Base-by-base conservation (phyloP, 1,139 yeast species). In the Diutina rugosa region DNA sequence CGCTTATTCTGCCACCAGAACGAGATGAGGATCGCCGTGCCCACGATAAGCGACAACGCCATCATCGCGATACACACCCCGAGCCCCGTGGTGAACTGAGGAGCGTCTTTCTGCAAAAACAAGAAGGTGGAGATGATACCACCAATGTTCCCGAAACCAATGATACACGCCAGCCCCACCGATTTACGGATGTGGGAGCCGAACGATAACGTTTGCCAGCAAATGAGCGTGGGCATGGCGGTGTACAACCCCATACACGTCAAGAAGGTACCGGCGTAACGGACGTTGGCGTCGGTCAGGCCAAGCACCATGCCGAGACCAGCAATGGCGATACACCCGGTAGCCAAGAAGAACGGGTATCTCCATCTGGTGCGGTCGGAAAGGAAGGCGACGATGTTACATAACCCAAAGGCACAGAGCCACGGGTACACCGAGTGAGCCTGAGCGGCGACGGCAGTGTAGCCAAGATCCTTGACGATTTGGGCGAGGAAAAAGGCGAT, bases 101-200 rank as follows among this genome's bases (percentile, higher is more conserved):
- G 87, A 87, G 60, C 93, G 95, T 51, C 47, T n/a, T 44, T 51
- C 12, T 38, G 16, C n/a, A 51, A 38, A 45, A 49, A 49, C 45
- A 49, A 49, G 14, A 49, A 49, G 14, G 53, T 29, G 21, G 47
- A 26, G 28, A 51, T 51, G 35, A 51, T 51, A 38, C 47, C 55
- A 4, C 46, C 46, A 44, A 51, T 41, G 35, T 51, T 51, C 5
- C 47, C 47, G 28, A 35, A 35, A 5, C 47, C 47, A 41, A 44
- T 41, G 47, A 51, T 26, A 26, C 35, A 26, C 12, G 47, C 47
- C 35, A 26, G 29, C 41, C 55, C 84, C 87, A 77, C 84, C 83
- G 1, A 88, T 90, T 18, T 90, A 81, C 56, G 88, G 89, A 26
- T 71, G 65, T 86, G 91, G 46, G 91, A 90, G 9, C 85, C 81